Base-by-base conservation (phyloP, 1,284 basidiomycete species). In the Trichosporon sp. region DNA sequence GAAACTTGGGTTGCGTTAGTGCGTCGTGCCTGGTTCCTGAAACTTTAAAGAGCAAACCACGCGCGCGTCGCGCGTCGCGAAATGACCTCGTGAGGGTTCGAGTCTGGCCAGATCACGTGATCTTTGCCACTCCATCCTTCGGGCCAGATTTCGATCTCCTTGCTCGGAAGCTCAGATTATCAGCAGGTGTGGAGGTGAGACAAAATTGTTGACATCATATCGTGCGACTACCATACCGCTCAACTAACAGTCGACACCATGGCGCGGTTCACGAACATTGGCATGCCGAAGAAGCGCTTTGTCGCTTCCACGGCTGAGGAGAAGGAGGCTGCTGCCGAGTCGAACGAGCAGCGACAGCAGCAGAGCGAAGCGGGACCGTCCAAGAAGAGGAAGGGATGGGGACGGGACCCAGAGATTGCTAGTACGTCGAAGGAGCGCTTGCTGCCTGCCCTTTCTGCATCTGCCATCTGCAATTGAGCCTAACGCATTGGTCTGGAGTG, bases 261-360 rank as follows among this genome's bases (percentile, higher is more conserved):
- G 80, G 74, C 79, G 13, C 74, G 80, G 36, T 74, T 80, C 68
- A 81, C 80, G 10, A 77, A 76, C 21, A 80, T 81, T 40, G 79
- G 79, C 13, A 74, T 81, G 73, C 71, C 76, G 36, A 72, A 74
- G 36, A 78, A 78, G 67, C 73, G 70, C 27, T 78, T 78, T 59
- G 73, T 80, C 25, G 70, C 73, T 14, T 81, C 80, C 0, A 71
- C 78, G 13, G 76, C 77, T 0, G 75, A 80, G 65, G 79, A 80
- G 63, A 66, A 70, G 36, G 67, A 66, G 63, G 58, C 25, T 29
- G n/a, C 25, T 27, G 3, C n/a, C n/a, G n/a, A n/a, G n/a, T n/a
- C 14, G 14, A 33, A 29, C 27, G 52, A 52, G 46, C 29, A 32
- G 19, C 4, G 31, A 16, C 11, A 49, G 40, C 21, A 44, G 44